These are phyloP conservation scores for Amanita thiersii DNA, from an alignment of 768 basidiomycete species.

Conservation along the genomic window DNA sequence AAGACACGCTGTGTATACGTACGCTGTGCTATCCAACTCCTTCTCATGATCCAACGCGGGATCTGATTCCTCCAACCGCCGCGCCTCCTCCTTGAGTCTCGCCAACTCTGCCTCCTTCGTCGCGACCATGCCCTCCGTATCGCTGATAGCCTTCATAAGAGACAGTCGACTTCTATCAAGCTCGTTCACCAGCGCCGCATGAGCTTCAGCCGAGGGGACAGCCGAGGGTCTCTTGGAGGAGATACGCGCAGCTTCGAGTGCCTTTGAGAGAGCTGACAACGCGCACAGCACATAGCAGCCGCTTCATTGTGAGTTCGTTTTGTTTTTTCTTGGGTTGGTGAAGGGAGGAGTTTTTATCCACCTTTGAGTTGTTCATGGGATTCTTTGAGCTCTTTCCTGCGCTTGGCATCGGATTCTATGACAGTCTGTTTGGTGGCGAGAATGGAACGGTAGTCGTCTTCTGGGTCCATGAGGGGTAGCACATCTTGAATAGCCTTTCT, in stretches of 20 bases:
- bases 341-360: slow-evolving; percentile 13
- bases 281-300: neutral
- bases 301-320: no score
- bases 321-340: no score
- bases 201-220: slow-evolving; percentile 60
- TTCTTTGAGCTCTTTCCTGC: slow-evolving; percentile 64
- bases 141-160: slow-evolving; percentile 68
- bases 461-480: slow-evolving; percentile 66
- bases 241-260: slow-evolving; percentile 59
- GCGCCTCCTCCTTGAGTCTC: slow-evolving; percentile 55
- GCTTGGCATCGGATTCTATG: slow-evolving; percentile 41
- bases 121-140: slow-evolving; percentile 55
- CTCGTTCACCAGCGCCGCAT: slow-evolving; percentile 52
- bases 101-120: slow-evolving; percentile 67
- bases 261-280: slow-evolving; percentile 51
- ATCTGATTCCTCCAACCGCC: slow-evolving; percentile 57
- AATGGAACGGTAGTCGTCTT: slow-evolving; percentile 73
- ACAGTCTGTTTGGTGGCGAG: slow-evolving; percentile 68
- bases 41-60: slow-evolving; percentile 64
- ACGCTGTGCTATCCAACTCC: slow-evolving; percentile 65
- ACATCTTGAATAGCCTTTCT: slow-evolving; percentile 68
- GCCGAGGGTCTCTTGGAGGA: slow-evolving; percentile 64
- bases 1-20: slow-evolving; percentile 19
- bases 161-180: slow-evolving; percentile 57
- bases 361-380: slow-evolving; percentile 60